Conservation (phyloP, 2,329 filamentous ascomycete species). For the Cladosporium colombiae region DNA sequence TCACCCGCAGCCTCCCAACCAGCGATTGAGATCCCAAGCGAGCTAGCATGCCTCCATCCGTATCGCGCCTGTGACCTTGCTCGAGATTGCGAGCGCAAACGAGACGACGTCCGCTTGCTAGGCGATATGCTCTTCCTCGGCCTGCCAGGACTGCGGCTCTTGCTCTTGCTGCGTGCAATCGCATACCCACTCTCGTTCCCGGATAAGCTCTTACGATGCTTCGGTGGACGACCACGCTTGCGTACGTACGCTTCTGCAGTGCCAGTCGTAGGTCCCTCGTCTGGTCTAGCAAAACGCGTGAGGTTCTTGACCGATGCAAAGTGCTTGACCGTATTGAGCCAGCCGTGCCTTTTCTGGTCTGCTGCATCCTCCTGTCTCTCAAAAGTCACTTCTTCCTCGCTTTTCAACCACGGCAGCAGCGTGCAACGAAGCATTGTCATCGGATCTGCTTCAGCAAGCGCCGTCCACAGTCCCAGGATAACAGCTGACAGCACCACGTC, state of each 20-base stretch:
- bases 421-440: conserved; percentile 8
- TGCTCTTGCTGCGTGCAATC: conserved; percentile 6
- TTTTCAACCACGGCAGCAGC: conserved; percentile 14
- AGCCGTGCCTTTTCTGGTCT: not conserved
- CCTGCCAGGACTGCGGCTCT: conserved; percentile 8
- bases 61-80: conserved; percentile 2
- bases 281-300: conserved; percentile 11
- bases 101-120: not conserved
- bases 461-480: conserved; percentile 5
- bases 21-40: not conserved
- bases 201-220: conserved; percentile 12
- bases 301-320: conserved; percentile 13
- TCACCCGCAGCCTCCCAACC: conserved; percentile 14
- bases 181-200: conserved; percentile 14
- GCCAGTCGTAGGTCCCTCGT: conserved; percentile 16
- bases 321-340: conserved; percentile 12
- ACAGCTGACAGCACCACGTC: conserved; percentile 15
- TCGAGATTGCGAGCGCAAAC: conserved; percentile 8
- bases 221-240: conserved; percentile 12
- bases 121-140: conserved; percentile 11
- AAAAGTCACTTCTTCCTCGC: not conserved
- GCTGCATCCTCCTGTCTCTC: not conserved
- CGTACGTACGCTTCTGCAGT: conserved; percentile 11
- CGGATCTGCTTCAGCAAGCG: conserved; percentile 3
- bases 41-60: not conserved